Conservation (phyloP, 2,329 filamentous ascomycete genomes). For the Aspergillus latus region DNA sequence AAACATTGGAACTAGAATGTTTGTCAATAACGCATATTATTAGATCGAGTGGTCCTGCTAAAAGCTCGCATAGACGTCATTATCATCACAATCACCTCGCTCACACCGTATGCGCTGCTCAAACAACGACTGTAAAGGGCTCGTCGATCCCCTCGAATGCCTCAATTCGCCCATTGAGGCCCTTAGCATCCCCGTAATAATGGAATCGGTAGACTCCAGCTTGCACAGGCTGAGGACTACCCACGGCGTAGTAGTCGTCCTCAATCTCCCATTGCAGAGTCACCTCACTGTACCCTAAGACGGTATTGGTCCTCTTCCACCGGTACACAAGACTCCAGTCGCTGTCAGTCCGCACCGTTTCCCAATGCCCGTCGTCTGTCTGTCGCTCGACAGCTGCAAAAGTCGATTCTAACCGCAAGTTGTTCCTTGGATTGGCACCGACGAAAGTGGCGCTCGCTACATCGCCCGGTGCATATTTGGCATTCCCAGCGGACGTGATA, state of each 20-base stretch:
- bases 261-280: constrained; percentile 78
- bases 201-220: constrained; percentile 71
- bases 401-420: constrained; percentile 74
- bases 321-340: constrained; percentile 83
- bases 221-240: constrained; percentile 35
- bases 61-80: constrained; percentile 6
- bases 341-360: constrained; percentile 65
- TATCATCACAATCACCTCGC: background rate
- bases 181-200: constrained; percentile 85
- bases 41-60: background rate
- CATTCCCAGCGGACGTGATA: constrained; percentile 50
- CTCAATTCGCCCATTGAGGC: constrained; percentile 58
- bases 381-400: constrained; percentile 74
- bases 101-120: background rate
- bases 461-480: constrained; percentile 61
- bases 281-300: constrained; percentile 75
- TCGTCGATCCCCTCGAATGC: constrained; percentile 69
- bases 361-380: constrained; percentile 56
- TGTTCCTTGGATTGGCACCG: constrained; percentile 86
- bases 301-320: constrained; percentile 70
- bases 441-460: constrained; percentile 70
- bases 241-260: constrained; percentile 49
- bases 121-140: constrained; percentile 36
- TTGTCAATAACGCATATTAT: background rate
- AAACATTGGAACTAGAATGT: background rate